Conservation (phyloP, 225 moss, liverwort and hornwort genomes). For the Asterella californica region DNA sequence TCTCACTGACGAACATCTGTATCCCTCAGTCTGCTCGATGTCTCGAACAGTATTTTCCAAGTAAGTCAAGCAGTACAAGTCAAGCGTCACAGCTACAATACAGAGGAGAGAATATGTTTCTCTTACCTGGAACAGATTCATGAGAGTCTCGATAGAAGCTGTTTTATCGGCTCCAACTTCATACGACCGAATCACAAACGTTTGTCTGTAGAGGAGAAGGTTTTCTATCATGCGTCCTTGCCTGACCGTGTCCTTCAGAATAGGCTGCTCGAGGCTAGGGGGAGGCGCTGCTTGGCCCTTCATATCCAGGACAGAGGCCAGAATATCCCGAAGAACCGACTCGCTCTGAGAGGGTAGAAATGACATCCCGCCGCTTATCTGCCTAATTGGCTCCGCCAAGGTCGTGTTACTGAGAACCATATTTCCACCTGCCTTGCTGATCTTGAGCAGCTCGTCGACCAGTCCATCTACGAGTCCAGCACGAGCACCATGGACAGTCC, state of each 20-base stretch:
- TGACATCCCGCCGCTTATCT: slow-evolving; percentile 21
- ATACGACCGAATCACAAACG: slow-evolving; percentile 44
- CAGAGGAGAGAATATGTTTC: too few relatives aligned
- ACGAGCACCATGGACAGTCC: background rate
- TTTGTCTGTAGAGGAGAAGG: slow-evolving; percentile 36
- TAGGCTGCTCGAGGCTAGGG: too few relatives aligned
- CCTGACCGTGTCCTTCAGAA: slow-evolving; percentile 17
- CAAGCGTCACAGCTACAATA: too few relatives aligned
- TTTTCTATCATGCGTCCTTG: slow-evolving; percentile 35
- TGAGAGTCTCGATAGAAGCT: slow-evolving; percentile 43
- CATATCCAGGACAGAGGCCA: too few relatives aligned
- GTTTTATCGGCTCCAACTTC: slow-evolving; percentile 45
- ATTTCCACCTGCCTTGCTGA: slow-evolving; percentile 21
- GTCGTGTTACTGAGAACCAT: background rate
- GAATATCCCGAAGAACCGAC: background rate
- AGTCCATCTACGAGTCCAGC: slow-evolving; percentile 28
- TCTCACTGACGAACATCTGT: too few relatives aligned
- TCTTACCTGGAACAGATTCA: slow-evolving; percentile 42
- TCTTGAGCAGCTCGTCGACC: slow-evolving; percentile 21
- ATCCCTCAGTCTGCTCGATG: too few relatives aligned
- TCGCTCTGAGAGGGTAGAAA: slow-evolving; percentile 13
- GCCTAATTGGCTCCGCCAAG: slow-evolving; percentile 18
- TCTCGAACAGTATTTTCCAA: too few relatives aligned
- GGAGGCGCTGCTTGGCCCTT: too few relatives aligned
- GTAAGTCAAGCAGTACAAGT: too few relatives aligned